phyloP scores from a whole-genome alignment of 2,329 filamentous ascomycete genomes.

The Magnaporthiopsis incrustans region DNA sequence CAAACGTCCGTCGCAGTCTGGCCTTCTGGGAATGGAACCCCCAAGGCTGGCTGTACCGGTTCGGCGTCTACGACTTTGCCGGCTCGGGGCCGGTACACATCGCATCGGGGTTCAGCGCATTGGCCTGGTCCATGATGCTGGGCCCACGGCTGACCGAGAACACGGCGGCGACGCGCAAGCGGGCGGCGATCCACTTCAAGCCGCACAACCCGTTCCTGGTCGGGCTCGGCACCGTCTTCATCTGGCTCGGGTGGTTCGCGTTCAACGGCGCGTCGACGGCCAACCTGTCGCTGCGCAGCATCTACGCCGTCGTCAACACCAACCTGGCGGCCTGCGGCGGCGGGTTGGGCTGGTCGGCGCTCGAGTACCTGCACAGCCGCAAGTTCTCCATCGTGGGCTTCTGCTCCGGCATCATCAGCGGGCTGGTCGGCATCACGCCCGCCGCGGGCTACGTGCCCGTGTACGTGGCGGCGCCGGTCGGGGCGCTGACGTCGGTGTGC shows the following conservation, averaged over 20 bases:
- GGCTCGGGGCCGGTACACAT: slow-evolving; percentile 59
- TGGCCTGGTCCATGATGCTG: slow-evolving; percentile 56
- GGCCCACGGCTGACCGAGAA: slow-evolving; percentile 45
- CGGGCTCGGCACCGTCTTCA: slow-evolving; percentile 55
- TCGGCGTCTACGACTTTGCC: slow-evolving; percentile 52
- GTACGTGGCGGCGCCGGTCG: slow-evolving; percentile 42
- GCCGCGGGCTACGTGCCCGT: slow-evolving; percentile 47
- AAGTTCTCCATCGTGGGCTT: slow-evolving; percentile 44
- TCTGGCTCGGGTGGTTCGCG: slow-evolving; percentile 56
- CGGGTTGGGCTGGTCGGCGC: slow-evolving; percentile 42
- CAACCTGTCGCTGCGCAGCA: slow-evolving; percentile 42
- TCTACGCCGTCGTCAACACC: slow-evolving; percentile 50
- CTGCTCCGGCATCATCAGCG: slow-evolving; percentile 46
- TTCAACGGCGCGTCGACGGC: slow-evolving; percentile 44
- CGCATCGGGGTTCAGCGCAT: slow-evolving; percentile 51
- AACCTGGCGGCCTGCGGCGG: slow-evolving; percentile 49
- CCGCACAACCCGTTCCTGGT: slow-evolving; percentile 57
- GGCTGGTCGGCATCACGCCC: slow-evolving; percentile 50
- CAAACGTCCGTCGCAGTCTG: slow-evolving; percentile 26
- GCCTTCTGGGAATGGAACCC: slow-evolving; percentile 62
- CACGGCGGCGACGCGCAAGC: slow-evolving; percentile 25
- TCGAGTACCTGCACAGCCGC: slow-evolving; percentile 40
- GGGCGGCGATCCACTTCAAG: slow-evolving; percentile 31
- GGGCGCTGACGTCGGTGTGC: slow-evolving; percentile 38
- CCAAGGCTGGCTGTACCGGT: slow-evolving; percentile 56